Evolutionary conservation across 768 basidiomycete genomes (phyloP).

Genomic region (Lepiota brunneoincarnata): DNA sequence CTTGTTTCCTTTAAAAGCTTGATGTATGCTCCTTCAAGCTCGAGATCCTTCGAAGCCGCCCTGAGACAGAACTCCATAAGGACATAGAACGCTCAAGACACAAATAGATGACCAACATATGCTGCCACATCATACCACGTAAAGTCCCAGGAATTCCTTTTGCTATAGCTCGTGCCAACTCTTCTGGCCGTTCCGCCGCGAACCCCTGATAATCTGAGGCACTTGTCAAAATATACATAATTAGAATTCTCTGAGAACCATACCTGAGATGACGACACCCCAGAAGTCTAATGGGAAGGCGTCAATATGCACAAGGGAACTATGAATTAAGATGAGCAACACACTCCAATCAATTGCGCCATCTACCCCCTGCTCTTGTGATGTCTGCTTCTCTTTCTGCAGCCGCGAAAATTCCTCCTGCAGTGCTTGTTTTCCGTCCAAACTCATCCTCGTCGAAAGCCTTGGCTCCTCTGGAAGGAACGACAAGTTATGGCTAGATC

Average conservation of each 20-base stretch:
- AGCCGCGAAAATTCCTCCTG: slow-evolving; percentile 75
- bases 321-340: slow-evolving; percentile 18
- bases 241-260: neutral
- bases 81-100: slow-evolving; percentile 3
- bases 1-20: slow-evolving; percentile 79
- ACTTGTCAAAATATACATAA: neutral
- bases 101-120: slow-evolving; percentile 56
- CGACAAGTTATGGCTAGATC: slow-evolving; percentile 39
- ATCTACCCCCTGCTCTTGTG: slow-evolving; percentile 34
- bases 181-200: slow-evolving; percentile 73
- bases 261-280: slow-evolving; percentile 90
- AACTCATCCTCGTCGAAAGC: slow-evolving; percentile 30
- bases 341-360: slow-evolving; percentile 75
- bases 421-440: slow-evolving; percentile 67
- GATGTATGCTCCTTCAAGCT: slow-evolving; percentile 82
- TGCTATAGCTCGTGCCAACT: slow-evolving; percentile 87
- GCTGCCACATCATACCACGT: slow-evolving; percentile 95
- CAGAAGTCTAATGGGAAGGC: slow-evolving; percentile 69
- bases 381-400: slow-evolving; percentile 50
- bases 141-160: slow-evolving; percentile 85
- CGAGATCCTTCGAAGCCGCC: slow-evolving; percentile 91
- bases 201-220: slow-evolving; percentile 81
- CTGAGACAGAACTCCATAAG: slow-evolving; percentile 33
- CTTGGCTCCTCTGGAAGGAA: slow-evolving; percentile 28
- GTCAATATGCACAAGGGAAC: neutral